Base-by-base conservation (phyloP, 2,329 filamentous ascomycete genomes). In the Aureobasidium sp. region DNA sequence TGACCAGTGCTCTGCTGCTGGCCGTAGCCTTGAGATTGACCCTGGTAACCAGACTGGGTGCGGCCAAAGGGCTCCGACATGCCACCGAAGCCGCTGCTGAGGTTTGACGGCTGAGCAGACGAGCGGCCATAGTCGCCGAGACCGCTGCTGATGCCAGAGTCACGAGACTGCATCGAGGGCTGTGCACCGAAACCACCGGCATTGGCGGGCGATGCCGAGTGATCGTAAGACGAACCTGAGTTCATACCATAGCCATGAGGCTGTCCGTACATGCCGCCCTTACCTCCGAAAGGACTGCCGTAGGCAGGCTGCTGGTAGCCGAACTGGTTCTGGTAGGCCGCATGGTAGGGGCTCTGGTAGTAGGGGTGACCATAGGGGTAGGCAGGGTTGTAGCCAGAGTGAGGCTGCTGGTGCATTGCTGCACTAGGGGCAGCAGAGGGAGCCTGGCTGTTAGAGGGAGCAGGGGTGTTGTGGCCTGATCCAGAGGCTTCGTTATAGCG, bases 391-490 rank as follows among this genome's bases (percentile, higher is more conserved):
- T 83, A 80, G 67, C 84, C 81, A 17, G 72, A 73, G 71, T 80
- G 77, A 64, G 82, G 80, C 68, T 82, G 80, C 60, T 70, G 69
- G 32, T 67, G 63, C 64, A 76, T 74, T 53, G 81, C 81, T 65
- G 82, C 79, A 55, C 64, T 62, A 7, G 66, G 66, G 20, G 64
- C 63, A 24, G 77, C 77, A 61, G 77, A 75, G 66, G 84, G 82
- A 63, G 82, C 81, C 59, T 76, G 78, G 63, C 81, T 81, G 64
- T 84, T 74, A 44, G 87, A 82, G 32, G 92, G 92, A 77, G 95
- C 94, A 39, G 93, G 92, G 2, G 92, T 97, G 70, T 88, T 93
- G 74, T 94, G 88, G 48, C 92, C 93, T 73, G 91, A 96, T 78
- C 88, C 91, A 70, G 92, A 89, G 65, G 84, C 83, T 61, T 96